phyloP scores from a whole-genome alignment of 2,329 filamentous ascomycete species.

The Hypoxylon rubiginosum region DNA sequence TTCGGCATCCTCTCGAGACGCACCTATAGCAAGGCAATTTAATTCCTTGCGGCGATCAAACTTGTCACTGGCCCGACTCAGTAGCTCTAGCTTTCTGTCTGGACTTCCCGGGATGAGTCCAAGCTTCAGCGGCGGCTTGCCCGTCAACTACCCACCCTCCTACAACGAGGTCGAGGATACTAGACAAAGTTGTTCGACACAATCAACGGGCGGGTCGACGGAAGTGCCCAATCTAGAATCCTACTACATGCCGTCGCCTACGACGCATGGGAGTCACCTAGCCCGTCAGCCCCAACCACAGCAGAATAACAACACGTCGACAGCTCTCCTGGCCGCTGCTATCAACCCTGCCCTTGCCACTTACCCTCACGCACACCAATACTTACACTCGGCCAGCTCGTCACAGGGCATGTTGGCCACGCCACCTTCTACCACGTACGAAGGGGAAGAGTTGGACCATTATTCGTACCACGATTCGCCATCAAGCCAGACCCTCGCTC shows the following conservation, averaged over 20 bases:
- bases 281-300: slow-evolving; percentile 29
- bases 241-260: slow-evolving; percentile 19
- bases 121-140: slow-evolving; percentile 42
- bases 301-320: slow-evolving; percentile 24
- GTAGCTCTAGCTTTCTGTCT: background rate
- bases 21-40: slow-evolving; percentile 3
- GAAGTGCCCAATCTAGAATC: slow-evolving; percentile 18
- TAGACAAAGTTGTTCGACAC: slow-evolving; percentile 42
- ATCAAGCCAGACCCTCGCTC: slow-evolving; percentile 30
- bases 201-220: slow-evolving; percentile 39
- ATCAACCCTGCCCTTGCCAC: slow-evolving; percentile 37
- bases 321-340: slow-evolving; percentile 10
- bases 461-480: slow-evolving; percentile 55
- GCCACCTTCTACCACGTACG: slow-evolving; percentile 53
- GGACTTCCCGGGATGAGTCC: slow-evolving; percentile 42
- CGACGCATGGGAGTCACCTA: slow-evolving; percentile 36
- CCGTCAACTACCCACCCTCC: slow-evolving; percentile 42
- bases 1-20: background rate
- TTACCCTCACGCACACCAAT: slow-evolving; percentile 30
- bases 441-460: slow-evolving; percentile 57
- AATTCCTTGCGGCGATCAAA: slow-evolving; percentile 27
- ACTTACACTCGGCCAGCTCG: slow-evolving; percentile 43
- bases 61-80: slow-evolving; percentile 21
- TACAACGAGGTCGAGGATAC: slow-evolving; percentile 24
- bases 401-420: slow-evolving; percentile 52